A percentile compares a stretch with the other conserved stretches of the same genome.
Conservation (phyloP, 495 filamentous ascomycete genomes). For the Penicillium cinerascens region DNA sequence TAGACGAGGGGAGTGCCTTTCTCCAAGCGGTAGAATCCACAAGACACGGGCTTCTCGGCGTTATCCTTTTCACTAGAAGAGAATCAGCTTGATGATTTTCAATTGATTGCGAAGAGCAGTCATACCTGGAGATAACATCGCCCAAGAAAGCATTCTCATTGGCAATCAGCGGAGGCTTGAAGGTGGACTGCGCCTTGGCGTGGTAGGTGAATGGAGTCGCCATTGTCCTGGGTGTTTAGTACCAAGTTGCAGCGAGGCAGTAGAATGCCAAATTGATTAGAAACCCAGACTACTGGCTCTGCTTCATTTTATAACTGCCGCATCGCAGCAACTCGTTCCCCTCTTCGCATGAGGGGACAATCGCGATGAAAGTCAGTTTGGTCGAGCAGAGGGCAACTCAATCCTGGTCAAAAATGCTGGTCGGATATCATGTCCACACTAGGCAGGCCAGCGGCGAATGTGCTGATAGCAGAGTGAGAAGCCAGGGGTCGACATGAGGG, state of each 20-base stretch:
- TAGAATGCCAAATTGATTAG: neutral
- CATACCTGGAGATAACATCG: constrained; percentile 59
- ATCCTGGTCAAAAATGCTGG: neutral
- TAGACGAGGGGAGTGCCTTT: constrained; percentile 72
- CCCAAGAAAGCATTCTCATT: constrained; percentile 73
- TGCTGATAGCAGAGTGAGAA: constrained; percentile 2
- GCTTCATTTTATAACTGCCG: constrained; percentile 2
- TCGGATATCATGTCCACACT: constrained; percentile 19
- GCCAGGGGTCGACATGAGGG: constrained; percentile 2
- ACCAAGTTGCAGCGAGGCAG: neutral
- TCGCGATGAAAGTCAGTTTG: neutral
- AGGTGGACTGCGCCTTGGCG: constrained; percentile 57
- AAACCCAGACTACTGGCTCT: neutral
- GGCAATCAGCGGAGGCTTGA: constrained; percentile 67
- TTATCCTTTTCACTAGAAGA: constrained; percentile 50
- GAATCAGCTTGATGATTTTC: neutral
- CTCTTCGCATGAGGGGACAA: constrained; percentile 11
- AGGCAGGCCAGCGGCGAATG: constrained; percentile 11
- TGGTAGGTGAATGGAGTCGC: constrained; percentile 47
- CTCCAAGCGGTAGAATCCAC: constrained; percentile 71
- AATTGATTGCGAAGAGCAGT: neutral
- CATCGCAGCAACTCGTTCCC: neutral
- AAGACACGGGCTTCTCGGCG: constrained; percentile 60
- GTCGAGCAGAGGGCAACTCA: neutral
- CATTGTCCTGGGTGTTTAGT: constrained; percentile 19